Percentiles rank a stretch among this genome's conserved stretches.
Conservation (phyloP, 2,329 filamentous ascomycete species). For the Boeremia exigua region DNA sequence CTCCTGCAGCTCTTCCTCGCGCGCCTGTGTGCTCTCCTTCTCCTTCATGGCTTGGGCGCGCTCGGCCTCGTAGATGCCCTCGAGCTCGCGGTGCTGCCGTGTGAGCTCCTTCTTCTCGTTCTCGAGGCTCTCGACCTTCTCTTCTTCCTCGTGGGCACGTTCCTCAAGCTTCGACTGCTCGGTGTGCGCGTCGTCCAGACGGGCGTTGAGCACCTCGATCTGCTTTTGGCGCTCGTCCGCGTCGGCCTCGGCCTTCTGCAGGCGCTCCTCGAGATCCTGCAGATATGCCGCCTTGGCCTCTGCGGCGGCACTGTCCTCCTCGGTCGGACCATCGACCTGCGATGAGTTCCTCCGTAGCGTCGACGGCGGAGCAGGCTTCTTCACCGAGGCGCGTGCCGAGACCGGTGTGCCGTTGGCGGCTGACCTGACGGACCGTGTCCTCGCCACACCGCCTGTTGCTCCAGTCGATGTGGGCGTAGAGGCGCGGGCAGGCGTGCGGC, state of each 20-base stretch:
- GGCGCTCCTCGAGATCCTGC: conserved; percentile 82
- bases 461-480: conserved; percentile 40
- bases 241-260: conserved; percentile 78
- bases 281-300: conserved; percentile 80
- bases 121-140: conserved; percentile 78
- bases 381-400: conserved; percentile 48
- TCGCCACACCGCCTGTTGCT: conserved; percentile 34
- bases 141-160: conserved; percentile 82
- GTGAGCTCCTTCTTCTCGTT: conserved; percentile 85
- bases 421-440: conserved; percentile 42
- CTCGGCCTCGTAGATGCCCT: conserved; percentile 91
- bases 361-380: conserved; percentile 45
- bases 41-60: conserved; percentile 86
- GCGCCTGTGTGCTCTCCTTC: conserved; percentile 83
- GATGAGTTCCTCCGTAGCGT: conserved; percentile 42
- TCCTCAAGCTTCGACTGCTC: conserved; percentile 91
- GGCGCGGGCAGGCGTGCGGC: conserved; percentile 40
- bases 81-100: conserved; percentile 86
- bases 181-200: conserved; percentile 81
- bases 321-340: conserved; percentile 41
- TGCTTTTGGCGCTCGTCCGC: conserved; percentile 86
- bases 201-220: conserved; percentile 80
- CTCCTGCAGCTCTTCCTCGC: conserved; percentile 88
- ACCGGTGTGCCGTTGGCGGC: conserved; percentile 43
- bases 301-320: conserved; percentile 67